Percentiles rank a stretch among this genome's conserved stretches.
These are phyloP conservation scores for Wickerhamomyces bovis DNA, from an alignment of 805 yeast genomes.

Conservation along the genomic window DNA sequence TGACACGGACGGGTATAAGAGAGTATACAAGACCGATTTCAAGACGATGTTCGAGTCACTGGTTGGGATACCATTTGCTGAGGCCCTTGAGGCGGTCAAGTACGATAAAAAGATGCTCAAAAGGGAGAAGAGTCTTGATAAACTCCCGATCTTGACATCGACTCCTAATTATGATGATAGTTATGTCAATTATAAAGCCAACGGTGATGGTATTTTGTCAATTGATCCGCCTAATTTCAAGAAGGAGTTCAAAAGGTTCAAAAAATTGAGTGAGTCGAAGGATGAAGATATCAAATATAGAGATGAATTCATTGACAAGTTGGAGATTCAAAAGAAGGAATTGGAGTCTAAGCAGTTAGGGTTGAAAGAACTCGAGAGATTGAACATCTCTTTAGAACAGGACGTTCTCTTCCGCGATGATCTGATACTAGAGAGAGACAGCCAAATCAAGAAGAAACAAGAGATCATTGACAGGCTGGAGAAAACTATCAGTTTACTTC, in stretches of 20 bases:
- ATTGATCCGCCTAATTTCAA: conserved; percentile 16
- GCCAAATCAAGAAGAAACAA: conserved; percentile 7
- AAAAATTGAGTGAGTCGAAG: conserved; percentile 15
- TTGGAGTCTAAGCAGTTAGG: conserved; percentile 5
- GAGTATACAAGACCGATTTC: conserved; percentile 29
- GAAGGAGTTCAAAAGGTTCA: conserved; percentile 16
- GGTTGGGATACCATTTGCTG: conserved; percentile 27
- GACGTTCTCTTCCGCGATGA: conserved; percentile 21
- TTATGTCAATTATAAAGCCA: neutral
- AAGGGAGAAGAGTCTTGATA: neutral
- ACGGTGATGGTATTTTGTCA: neutral
- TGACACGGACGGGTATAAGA: conserved; percentile 24
- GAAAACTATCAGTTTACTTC: conserved; percentile 1
- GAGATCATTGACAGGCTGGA: conserved; percentile 6
- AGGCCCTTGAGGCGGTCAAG: conserved; percentile 19
- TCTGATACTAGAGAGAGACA: conserved; percentile 14
- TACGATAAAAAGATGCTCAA: conserved; percentile 8
- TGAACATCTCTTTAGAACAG: conserved; percentile 13
- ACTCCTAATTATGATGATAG: conserved; percentile 7
- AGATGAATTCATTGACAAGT: conserved; percentile 18
- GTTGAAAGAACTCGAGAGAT: conserved; percentile 4
- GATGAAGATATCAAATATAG: conserved; percentile 23
- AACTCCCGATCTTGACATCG: conserved; percentile 1
- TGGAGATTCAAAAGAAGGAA: conserved; percentile 12
- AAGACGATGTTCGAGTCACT: conserved; percentile 25